Base-by-base conservation (phyloP, 179 eudicot species). In the Amaranthus tricolor region DNA sequence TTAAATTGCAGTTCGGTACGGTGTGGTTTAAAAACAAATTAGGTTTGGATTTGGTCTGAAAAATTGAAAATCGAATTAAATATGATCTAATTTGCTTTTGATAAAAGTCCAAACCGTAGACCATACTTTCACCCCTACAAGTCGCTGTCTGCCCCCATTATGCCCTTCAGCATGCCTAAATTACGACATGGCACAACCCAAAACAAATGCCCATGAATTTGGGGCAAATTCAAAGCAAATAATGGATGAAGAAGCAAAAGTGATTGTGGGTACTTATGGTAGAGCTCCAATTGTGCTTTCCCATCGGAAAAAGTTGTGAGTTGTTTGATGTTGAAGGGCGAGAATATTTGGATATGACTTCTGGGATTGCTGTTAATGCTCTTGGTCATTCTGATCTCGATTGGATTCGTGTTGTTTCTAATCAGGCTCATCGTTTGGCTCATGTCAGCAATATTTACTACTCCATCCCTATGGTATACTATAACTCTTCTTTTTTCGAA, bases 361-460 rank as follows among this genome's bases (percentile, higher is more conserved):
- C 97, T 5, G 98, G 98, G 58, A 89, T 94, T 77, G 96, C 97
- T 0, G 98, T 92, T 7, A 94, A 92, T 88, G 91, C 97, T 0
- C 87, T 94, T 2, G 98, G 97, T 14, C 93, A 92, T 81, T 85
- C 87, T 7, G 96, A 94, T 75, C 83, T 85, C 9, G 94, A 90
- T 84, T 94, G 94, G 94, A 70, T 86, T 9, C 66, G 77, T 19
- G 88, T 93, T 1, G 84, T 94, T 57, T 45, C 85, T 2, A 73
- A 54, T 20, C 82, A 80, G 65, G 79, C 82, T 48, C 73, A n/a
- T 52, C 10, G 24, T n/a, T 53, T 80, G 63, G 77, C 77, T 49
- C 83, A 80, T 76, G 83, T 80, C 16, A 76, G 83, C 77, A 80
- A 80, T 57, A 52, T 80, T 43, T 80, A 19, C 60, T 80, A 80